phyloP scores from a whole-genome alignment of 1,139 yeast species.

The Suhomyces panamericanus region DNA sequence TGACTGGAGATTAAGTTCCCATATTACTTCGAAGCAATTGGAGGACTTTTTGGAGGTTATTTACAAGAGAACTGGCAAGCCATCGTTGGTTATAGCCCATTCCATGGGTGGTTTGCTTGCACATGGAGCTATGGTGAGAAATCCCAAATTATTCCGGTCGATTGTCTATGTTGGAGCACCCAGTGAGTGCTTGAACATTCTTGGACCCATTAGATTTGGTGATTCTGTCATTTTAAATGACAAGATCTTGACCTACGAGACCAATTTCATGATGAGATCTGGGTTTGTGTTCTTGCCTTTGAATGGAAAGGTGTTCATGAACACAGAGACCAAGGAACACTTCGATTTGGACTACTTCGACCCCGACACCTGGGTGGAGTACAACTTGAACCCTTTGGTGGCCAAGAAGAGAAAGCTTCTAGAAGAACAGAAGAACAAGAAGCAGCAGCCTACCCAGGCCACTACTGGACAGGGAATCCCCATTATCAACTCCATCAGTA shows the following conservation, averaged over 20 bases:
- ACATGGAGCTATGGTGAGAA: constrained; percentile 70
- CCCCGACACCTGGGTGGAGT: constrained; percentile 76
- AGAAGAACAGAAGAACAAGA: constrained; percentile 10
- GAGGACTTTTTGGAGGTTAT: constrained; percentile 46
- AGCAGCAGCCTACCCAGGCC: background rate
- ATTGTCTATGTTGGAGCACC: constrained; percentile 83
- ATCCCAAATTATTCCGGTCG: constrained; percentile 70
- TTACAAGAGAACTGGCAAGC: constrained; percentile 46
- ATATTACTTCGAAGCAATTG: constrained; percentile 49
- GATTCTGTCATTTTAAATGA: constrained; percentile 78
- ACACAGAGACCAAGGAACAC: constrained; percentile 54
- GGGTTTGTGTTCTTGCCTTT: constrained; percentile 76
- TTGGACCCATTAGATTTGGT: constrained; percentile 83
- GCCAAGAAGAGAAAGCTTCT: constrained; percentile 37
- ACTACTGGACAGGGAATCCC: constrained; percentile 15
- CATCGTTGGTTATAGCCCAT: constrained; percentile 75
- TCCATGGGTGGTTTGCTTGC: constrained; percentile 93
- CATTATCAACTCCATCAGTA: constrained; percentile 25
- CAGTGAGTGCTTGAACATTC: constrained; percentile 76
- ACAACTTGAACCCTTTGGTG: constrained; percentile 75
- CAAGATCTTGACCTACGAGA: constrained; percentile 73
- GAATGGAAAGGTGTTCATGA: constrained; percentile 70
- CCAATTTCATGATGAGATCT: constrained; percentile 86
- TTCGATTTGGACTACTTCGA: constrained; percentile 76
- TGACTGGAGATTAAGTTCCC: constrained; percentile 85